Percentiles rank a stretch among this genome's conserved stretches.
These are phyloP conservation scores for Boletus rubescentipes DNA, from an alignment of 768 basidiomycete genomes.

Conservation along the genomic window DNA sequence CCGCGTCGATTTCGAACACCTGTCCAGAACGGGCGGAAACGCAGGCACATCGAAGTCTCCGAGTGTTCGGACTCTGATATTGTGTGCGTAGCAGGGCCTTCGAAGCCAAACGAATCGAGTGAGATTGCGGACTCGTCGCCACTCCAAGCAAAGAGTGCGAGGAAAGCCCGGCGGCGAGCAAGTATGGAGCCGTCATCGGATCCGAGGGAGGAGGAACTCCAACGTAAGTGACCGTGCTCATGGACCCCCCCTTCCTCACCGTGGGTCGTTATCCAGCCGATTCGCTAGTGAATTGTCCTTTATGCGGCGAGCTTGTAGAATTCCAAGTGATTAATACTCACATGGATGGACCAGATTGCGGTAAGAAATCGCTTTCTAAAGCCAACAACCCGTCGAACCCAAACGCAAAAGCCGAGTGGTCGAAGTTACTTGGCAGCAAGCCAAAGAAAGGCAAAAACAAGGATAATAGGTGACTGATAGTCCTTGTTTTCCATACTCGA, in stretches of 20 bases:
- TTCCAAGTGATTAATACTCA: slow-evolving; percentile 58
- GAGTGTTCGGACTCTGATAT: slow-evolving; percentile 28
- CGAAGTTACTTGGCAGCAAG: slow-evolving; percentile 35
- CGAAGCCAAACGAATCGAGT: slow-evolving; percentile 23
- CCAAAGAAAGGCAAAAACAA: slow-evolving; percentile 44
- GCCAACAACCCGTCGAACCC: slow-evolving; percentile 23
- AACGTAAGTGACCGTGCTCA: slow-evolving; percentile 16
- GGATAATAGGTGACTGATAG: slow-evolving; percentile 25
- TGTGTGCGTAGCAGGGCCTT: slow-evolving; percentile 32
- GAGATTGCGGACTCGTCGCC: slow-evolving; percentile 25
- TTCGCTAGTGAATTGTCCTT: slow-evolving; percentile 54
- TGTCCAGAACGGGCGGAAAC: slow-evolving; percentile 34
- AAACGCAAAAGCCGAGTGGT: slow-evolving; percentile 40
- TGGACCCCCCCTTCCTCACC: neutral
- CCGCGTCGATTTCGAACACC: slow-evolving; percentile 19
- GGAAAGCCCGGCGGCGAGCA: slow-evolving; percentile 16
- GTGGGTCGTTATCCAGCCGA: slow-evolving; percentile 27
- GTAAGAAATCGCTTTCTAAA: slow-evolving; percentile 22
- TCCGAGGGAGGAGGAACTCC: slow-evolving; percentile 30
- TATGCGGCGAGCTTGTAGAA: slow-evolving; percentile 51
- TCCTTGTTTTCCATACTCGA: neutral
- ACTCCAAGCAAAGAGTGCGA: slow-evolving; percentile 19
- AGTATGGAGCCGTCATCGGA: slow-evolving; percentile 31
- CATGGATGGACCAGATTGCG: slow-evolving; percentile 57
- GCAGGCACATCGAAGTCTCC: slow-evolving; percentile 28